These are phyloP conservation scores for Chlamydomonas reinhardtii DNA, from an alignment of 163 green algal genomes.

Conservation along the genomic window DNA sequence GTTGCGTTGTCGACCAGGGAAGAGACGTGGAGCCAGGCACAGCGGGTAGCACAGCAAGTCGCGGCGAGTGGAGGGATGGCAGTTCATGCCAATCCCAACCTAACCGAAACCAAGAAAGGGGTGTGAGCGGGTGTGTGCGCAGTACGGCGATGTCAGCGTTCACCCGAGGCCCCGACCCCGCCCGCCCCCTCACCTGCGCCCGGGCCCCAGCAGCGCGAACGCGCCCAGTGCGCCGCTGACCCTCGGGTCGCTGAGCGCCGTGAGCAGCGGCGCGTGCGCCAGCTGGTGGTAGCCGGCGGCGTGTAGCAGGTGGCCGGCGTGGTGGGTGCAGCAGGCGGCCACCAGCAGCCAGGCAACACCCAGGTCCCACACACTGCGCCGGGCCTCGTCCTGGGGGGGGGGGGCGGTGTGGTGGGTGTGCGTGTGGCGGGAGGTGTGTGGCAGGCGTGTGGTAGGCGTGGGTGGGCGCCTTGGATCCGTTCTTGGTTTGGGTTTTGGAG, in stretches of 20 bases:
- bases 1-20: not conserved
- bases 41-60: too few relatives aligned
- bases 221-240: slow-evolving; percentile 81
- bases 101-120: too few relatives aligned
- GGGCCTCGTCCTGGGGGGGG: slow-evolving; percentile 55
- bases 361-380: slow-evolving; percentile 71
- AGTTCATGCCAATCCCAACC: too few relatives aligned
- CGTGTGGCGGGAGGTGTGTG: not conserved
- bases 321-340: slow-evolving; percentile 86
- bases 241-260: slow-evolving; percentile 72
- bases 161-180: not conserved
- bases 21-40: too few relatives aligned
- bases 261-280: slow-evolving; percentile 50
- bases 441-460: not conserved
- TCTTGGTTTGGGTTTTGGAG: too few relatives aligned
- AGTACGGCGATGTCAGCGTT: too few relatives aligned
- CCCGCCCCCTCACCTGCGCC: slow-evolving; percentile 59
- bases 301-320: slow-evolving; percentile 91
- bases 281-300: slow-evolving; percentile 65
- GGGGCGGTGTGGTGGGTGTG: not conserved
- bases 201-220: slow-evolving; percentile 83
- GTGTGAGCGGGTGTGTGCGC: too few relatives aligned
- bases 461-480: too few relatives aligned
- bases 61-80: too few relatives aligned
- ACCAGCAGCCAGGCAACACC: slow-evolving; percentile 85